phyloP scores from a whole-genome alignment of 1,284 basidiomycete genomes.

The Leucoagaricus sp. region DNA sequence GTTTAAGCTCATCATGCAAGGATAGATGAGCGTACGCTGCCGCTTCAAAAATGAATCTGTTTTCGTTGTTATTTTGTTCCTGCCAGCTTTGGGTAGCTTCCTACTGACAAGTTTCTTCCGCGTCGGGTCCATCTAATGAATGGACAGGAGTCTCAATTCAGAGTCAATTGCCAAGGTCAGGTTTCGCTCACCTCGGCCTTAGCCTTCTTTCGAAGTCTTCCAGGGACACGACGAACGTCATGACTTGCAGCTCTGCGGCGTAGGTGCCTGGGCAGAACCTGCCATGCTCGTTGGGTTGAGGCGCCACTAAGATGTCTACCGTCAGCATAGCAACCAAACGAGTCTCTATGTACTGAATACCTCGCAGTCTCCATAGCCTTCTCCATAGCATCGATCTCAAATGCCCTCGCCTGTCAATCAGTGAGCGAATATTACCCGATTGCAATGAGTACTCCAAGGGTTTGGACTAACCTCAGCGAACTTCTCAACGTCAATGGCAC shows the following conservation, averaged over 20 bases:
- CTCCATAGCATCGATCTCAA: conserved; percentile 89
- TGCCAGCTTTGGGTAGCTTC: conserved; percentile 59
- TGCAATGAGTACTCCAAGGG: not conserved
- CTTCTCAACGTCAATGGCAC: conserved; percentile 81
- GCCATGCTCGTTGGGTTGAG: conserved; percentile 84
- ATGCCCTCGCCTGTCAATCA: conserved; percentile 66
- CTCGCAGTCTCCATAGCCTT: conserved; percentile 78
- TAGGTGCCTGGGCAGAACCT: conserved; percentile 86
- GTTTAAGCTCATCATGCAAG: conserved; percentile 2
- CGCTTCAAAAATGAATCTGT: conserved; percentile 62
- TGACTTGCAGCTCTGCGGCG: conserved; percentile 91
- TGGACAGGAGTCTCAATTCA: not conserved
- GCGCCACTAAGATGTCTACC: conserved; percentile 41
- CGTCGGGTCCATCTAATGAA: conserved; percentile 74
- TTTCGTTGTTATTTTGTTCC: conserved; percentile 47
- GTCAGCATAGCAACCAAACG: conserved; percentile 8
- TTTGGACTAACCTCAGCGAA: conserved; percentile 70
- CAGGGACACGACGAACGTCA: conserved; percentile 87
- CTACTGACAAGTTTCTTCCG: conserved; percentile 56
- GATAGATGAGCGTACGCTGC: conserved; percentile 55
- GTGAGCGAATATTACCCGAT: conserved; percentile 3
- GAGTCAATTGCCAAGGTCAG: not conserved
- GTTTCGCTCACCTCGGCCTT: conserved; percentile 63
- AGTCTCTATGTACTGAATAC: conserved; percentile 41
- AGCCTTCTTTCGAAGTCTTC: conserved; percentile 77